Conservation (phyloP, 345 rosid genomes). For the Populus ilicifolia region DNA sequence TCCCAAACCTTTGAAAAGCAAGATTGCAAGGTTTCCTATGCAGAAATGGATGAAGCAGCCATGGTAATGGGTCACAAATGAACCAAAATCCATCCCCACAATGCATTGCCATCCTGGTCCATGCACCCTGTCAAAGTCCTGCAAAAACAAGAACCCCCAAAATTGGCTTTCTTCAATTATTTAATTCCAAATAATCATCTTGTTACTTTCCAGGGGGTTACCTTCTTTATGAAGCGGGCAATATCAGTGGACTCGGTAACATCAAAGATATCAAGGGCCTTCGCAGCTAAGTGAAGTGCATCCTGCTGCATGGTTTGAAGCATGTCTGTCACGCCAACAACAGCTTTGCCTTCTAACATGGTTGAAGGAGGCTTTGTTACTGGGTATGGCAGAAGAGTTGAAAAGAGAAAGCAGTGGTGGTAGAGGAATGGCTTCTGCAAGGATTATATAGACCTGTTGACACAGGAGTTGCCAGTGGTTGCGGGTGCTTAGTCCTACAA, state of each 20-base stretch:
- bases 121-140: slow-evolving; percentile 25
- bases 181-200: background rate
- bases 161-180: background rate
- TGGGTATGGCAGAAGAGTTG: background rate
- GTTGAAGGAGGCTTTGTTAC: background rate
- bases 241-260: slow-evolving; percentile 33
- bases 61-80: slow-evolving; percentile 28
- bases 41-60: slow-evolving; percentile 34
- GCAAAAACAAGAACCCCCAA: slow-evolving; percentile 6
- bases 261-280: slow-evolving; percentile 65
- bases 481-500: background rate
- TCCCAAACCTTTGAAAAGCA: slow-evolving; percentile 23
- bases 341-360: slow-evolving; percentile 86
- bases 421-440: background rate
- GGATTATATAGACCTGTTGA: slow-evolving; percentile 3
- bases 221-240: slow-evolving; percentile 29
- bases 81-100: slow-evolving; percentile 29
- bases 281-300: slow-evolving; percentile 46
- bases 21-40: slow-evolving; percentile 21
- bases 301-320: slow-evolving; percentile 63
- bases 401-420: background rate
- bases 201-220: slow-evolving; percentile 2
- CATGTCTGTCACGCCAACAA: slow-evolving; percentile 73
- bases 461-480: background rate
- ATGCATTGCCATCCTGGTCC: slow-evolving; percentile 32